Percentiles rank a stretch among this genome's conserved stretches.
These are phyloP conservation scores for Umbelopsis ramanniana DNA, from an alignment of 192 early-diverging fungal species.

Conservation along the genomic window DNA sequence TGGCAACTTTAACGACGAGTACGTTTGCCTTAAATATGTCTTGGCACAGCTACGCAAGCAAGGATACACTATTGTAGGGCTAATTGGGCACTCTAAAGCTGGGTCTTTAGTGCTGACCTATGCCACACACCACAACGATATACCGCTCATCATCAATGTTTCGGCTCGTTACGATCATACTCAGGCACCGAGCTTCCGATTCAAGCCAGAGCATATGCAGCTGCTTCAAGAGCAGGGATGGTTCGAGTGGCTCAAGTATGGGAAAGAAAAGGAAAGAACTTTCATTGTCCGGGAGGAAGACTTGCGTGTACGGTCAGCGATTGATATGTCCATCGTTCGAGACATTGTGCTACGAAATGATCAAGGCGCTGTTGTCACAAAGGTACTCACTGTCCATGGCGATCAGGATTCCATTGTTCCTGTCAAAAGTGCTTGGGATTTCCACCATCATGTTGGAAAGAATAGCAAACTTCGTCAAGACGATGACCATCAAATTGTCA, in stretches of 20 bases:
- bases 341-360: constrained; percentile 22
- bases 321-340: constrained; percentile 54
- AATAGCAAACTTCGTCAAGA: not conserved
- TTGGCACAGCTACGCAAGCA: constrained; percentile 34
- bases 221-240: constrained; percentile 42
- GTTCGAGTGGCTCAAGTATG: constrained; percentile 54
- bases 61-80: constrained; percentile 34
- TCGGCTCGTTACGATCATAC: constrained; percentile 57
- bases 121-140: constrained; percentile 42
- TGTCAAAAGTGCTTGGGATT: constrained; percentile 46
- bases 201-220: constrained; percentile 46
- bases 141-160: constrained; percentile 48
- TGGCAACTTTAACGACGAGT: constrained; percentile 59
- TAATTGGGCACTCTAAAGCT: constrained; percentile 61
- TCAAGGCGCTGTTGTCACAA: constrained; percentile 25
- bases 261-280: constrained; percentile 25
- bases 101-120: constrained; percentile 53
- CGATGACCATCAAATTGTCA: constrained; percentile 17
- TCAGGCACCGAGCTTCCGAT: constrained; percentile 45
- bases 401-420: constrained; percentile 52
- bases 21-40: constrained; percentile 46
- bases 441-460: constrained; percentile 42
- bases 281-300: constrained; percentile 36
- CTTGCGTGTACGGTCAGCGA: constrained; percentile 31
- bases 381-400: constrained; percentile 56